A percentile compares a stretch with the other conserved stretches of the same genome.
Conservation (phyloP, 1,284 basidiomycete genomes). For the Lentinus polychrous region DNA sequence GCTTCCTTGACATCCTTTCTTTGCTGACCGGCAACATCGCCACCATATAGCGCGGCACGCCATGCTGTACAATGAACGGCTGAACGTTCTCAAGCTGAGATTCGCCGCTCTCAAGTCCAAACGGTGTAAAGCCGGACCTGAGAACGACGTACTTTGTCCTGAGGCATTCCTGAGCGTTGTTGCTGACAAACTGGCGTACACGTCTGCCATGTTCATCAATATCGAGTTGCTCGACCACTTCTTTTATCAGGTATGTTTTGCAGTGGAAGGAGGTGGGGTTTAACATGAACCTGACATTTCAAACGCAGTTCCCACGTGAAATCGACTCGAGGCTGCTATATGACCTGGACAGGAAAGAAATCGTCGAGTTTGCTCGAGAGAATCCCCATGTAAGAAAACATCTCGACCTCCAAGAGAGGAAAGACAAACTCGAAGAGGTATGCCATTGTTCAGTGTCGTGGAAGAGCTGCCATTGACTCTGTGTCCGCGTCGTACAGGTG, state of each 20-base stretch:
- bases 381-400: slow-evolving; percentile 84
- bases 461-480: neutral
- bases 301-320: slow-evolving; percentile 86
- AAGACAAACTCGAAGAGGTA: slow-evolving; percentile 96
- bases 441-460: slow-evolving; percentile 9
- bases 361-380: slow-evolving; percentile 87
- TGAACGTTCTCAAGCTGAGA: slow-evolving; percentile 80
- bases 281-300: slow-evolving; percentile 6
- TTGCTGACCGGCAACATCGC: slow-evolving; percentile 8
- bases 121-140: slow-evolving; percentile 82
- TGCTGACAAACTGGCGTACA: slow-evolving; percentile 94
- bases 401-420: slow-evolving; percentile 93
- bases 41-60: slow-evolving; percentile 76
- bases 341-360: slow-evolving; percentile 82
- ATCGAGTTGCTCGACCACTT: slow-evolving; percentile 97
- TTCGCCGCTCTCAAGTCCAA: slow-evolving; percentile 80
- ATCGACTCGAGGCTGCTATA: slow-evolving; percentile 94
- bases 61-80: slow-evolving; percentile 77
- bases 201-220: slow-evolving; percentile 97
- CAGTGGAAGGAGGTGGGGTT: neutral
- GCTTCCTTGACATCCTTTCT: slow-evolving; percentile 3
- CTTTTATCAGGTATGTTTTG: slow-evolving; percentile 80
- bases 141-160: slow-evolving; percentile 86
- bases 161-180: slow-evolving; percentile 97
- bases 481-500: slow-evolving; percentile 58